Evolutionary conservation across 306 rosid genomes (phyloP), one percentile per base, ranked within the genome.

Genomic region (Quercus cerris): DNA sequence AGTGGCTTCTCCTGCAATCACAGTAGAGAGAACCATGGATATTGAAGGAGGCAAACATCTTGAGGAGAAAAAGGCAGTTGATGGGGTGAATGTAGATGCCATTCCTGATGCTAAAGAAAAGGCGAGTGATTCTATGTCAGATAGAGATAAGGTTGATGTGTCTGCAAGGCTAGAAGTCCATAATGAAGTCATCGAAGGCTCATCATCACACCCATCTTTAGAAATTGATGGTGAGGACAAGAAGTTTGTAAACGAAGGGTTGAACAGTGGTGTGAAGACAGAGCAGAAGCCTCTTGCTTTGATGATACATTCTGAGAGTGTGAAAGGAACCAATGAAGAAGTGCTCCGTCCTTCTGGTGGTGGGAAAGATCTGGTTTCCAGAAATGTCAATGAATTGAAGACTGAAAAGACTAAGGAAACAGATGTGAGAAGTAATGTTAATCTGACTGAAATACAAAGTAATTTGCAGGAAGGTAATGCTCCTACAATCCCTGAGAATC

Each of bases 1-100:
- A 14, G 56, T 59, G 20, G 61, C 79, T 77, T 41, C 79, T 70
- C 80, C 87, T 62, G 69, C 77, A 51, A 44, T 52, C 27, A 19
- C 71, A 0, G 56, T 49, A 19, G 90, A 85, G 76, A 86, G 88
- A 80, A 80, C 70, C 75, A 80, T 63, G 78, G 88, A 78, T 5
- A 67, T 58, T 51, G 85, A 88, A 25, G 63, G 81, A 44, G 38
- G 57, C 57, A 80, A 83, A 74, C 80, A 81, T 27, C 80, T 27
- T 56, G 61, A 59, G 41, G 90, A 80, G 27, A 82, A 77, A 76
- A 70, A 71, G 77, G 57, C 69, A 73, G 81, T 41, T 54, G 78
- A 69, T 22, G 88, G 64, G 75, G 84, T 71, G 9, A 70, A 66
- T 66, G 78, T 74, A 41, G 79, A 83, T 76, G 84, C 74, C 73